Base-by-base conservation (phyloP, 805 yeast species). In the Starmerella vitae region DNA sequence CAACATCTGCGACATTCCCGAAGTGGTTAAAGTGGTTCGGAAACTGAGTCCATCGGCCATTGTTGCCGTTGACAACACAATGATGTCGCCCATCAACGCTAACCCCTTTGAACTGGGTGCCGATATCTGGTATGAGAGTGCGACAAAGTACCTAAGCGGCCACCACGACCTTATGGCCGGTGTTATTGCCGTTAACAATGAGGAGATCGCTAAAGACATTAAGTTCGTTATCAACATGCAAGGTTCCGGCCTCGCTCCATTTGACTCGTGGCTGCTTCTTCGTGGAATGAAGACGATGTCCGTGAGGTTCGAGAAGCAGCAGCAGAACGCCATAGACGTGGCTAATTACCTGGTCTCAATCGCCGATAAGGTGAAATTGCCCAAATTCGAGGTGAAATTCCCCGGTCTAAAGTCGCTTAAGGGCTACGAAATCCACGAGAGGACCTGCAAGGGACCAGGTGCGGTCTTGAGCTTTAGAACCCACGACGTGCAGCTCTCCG, bases 91-190 rank as follows among this genome's bases (percentile, higher is more conserved):
- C 10, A 60, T 86, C 45, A 67, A 78, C 53, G 76, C 82, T 76
- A 69, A 78, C 19, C 96, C 97, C 4, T 66, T 86, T 48, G 83
- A 81, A 50, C 70, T 80, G 49, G 93, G 91, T 7, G 88, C 76
- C 28, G 96, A 86, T 56, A 81, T 86, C 41, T 94, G 82, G 41
- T 88, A 86, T 58, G 97, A 86, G 58, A 76, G 88, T 10, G 96
- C 93, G 13, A 86, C 97, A 31, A 86, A 86, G 61, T 86, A 82
- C 56, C 66, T 86, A 50, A 80, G 85, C 53, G 95, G 95, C 6
- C 97, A 86, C 58, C 97, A 86, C 60, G 96, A 88, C 58, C 73
- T 86, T 52, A 86, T 86, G 97, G 95, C 94, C 19, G 97, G 97
- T 41, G 75, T 81, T 13, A 65, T 86, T 42, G 93, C 94, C 19